Conservation (phyloP, 192 early-diverging fungal species). For the Lobulomyces angularis region DNA sequence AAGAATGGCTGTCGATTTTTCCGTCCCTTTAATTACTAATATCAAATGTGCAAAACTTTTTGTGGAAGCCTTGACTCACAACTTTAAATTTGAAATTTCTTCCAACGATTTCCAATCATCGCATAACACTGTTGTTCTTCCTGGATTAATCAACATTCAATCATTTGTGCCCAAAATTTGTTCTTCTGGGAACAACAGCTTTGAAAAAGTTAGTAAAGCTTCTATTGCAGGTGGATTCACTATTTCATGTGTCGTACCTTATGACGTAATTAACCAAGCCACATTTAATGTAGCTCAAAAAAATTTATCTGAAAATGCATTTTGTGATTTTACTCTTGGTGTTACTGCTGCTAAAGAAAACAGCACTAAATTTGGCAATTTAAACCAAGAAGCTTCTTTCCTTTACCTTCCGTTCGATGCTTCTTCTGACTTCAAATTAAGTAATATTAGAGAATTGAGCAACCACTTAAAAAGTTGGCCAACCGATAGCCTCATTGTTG, state of each 20-base stretch:
- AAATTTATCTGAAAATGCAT: background rate
- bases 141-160: conserved; percentile 78
- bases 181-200: conserved; percentile 31
- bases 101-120: conserved; percentile 85
- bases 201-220: conserved; percentile 51
- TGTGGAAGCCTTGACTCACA: conserved; percentile 83
- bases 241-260: conserved; percentile 49
- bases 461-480: conserved; percentile 77
- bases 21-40: conserved; percentile 94
- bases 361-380: conserved; percentile 24
- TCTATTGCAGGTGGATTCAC: conserved; percentile 83
- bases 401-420: conserved; percentile 50
- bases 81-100: conserved; percentile 57
- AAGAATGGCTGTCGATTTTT: conserved; percentile 95
- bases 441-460: conserved; percentile 51
- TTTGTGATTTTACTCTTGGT: conserved; percentile 25
- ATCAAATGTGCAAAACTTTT: conserved; percentile 99
- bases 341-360: conserved; percentile 62
- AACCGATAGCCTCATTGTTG: conserved; percentile 54
- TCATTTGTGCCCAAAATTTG: conserved; percentile 46
- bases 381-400: conserved; percentile 21
- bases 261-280: conserved; percentile 44
- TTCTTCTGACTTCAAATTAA: conserved; percentile 22
- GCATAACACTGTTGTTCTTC: conserved; percentile 68
- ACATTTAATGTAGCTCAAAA: background rate